Percentiles rank a stretch among this genome's conserved stretches.
phyloP scores from a whole-genome alignment of 164 flowering plant genomes.

The Macadamia integrifolia region DNA sequence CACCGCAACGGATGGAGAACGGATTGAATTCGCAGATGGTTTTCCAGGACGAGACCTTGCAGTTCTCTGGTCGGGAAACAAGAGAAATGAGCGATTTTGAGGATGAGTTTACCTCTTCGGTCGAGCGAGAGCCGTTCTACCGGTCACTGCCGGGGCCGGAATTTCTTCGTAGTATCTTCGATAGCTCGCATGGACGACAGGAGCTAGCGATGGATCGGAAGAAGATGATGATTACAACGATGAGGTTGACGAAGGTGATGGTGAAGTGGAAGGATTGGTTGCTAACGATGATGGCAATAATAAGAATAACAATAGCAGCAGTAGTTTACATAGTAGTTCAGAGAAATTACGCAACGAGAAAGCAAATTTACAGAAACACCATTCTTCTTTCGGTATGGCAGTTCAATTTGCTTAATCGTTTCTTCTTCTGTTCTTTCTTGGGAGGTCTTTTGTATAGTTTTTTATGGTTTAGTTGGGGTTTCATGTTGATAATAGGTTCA shows the following conservation, averaged over 20 bases:
- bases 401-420: not conserved
- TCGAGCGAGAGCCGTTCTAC: constrained; percentile 29
- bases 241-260: constrained; percentile 40
- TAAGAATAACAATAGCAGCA: constrained; percentile 23
- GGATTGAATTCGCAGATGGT: constrained; percentile 46
- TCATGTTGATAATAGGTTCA: constrained; percentile 22
- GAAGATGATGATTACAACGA: constrained; percentile 38
- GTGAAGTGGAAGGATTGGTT: constrained; percentile 30
- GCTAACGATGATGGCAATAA: constrained; percentile 17
- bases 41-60: constrained; percentile 42
- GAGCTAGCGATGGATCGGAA: constrained; percentile 36
- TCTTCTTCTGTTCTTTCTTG: not conserved
- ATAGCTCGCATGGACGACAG: constrained; percentile 7
- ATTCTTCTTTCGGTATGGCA: constrained; percentile 38
- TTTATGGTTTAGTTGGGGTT: not conserved
- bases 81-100: constrained; percentile 39
- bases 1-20: constrained; percentile 32
- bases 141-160: constrained; percentile 20
- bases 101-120: constrained; percentile 36
- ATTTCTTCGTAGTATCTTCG: constrained; percentile 19
- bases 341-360: constrained; percentile 36
- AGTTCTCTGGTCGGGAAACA: constrained; percentile 41
- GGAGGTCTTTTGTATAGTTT: not conserved
- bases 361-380: constrained; percentile 25
- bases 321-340: constrained; percentile 23